Conservation (phyloP, 495 filamentous ascomycete species). For the Penicillium silybi region DNA sequence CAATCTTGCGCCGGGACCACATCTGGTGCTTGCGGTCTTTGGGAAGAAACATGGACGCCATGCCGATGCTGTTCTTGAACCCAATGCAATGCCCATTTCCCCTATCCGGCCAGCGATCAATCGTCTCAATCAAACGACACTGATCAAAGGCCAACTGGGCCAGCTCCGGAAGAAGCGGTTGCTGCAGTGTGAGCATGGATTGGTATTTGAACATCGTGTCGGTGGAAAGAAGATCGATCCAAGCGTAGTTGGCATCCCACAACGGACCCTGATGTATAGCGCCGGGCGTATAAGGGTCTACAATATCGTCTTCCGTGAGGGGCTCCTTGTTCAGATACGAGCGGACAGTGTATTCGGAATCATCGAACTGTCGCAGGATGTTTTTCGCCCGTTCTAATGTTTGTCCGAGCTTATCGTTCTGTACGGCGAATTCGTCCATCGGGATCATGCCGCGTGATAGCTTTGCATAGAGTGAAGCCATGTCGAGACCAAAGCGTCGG, state of each 20-base stretch:
- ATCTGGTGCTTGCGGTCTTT: constrained; percentile 67
- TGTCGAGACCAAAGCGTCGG: constrained; percentile 73
- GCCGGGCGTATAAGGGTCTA: constrained; percentile 66
- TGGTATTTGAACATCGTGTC: constrained; percentile 79
- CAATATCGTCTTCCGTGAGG: constrained; percentile 58
- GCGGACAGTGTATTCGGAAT: constrained; percentile 54
- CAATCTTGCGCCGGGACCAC: constrained; percentile 81
- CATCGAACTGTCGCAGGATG: constrained; percentile 56
- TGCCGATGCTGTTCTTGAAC: constrained; percentile 71
- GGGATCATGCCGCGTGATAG: constrained; percentile 57
- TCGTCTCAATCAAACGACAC: constrained; percentile 72
- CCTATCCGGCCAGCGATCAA: constrained; percentile 67
- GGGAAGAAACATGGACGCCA: constrained; percentile 74
- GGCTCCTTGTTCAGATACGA: constrained; percentile 51
- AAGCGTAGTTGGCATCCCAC: constrained; percentile 69
- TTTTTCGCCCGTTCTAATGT: constrained; percentile 54
- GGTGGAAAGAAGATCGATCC: constrained; percentile 73
- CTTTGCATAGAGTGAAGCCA: constrained; percentile 74
- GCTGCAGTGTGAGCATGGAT: constrained; percentile 48
- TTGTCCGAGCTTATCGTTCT: constrained; percentile 54
- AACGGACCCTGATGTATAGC: constrained; percentile 62
- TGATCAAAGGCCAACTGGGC: constrained; percentile 60
- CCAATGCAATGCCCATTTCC: constrained; percentile 65
- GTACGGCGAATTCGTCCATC: constrained; percentile 58
- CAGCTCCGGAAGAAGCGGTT: constrained; percentile 51